Evolutionary conservation across 1,284 basidiomycete species (phyloP), one percentile per base, ranked within the genome.

Genomic region (Phlebopus sp.): DNA sequence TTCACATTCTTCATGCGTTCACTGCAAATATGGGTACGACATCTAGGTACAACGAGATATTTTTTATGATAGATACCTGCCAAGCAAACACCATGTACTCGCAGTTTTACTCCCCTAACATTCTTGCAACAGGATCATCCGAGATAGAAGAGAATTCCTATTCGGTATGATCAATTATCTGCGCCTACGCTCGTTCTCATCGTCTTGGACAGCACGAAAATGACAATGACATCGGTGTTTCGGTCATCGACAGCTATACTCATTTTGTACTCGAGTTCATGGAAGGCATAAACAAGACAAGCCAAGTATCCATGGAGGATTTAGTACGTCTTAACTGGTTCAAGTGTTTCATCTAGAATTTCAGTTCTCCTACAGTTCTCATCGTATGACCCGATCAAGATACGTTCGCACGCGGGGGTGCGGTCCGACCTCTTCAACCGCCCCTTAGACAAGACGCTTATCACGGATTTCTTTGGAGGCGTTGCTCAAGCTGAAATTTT

Each of bases 21-120:
- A 35, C 31, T 36, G 34, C 11, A 32, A 41, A n/a, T 32, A 37
- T 15, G 19, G 23, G 18, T 27, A 2, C 4, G n/a, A 31, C 32
- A 5, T 19, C 11, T 56, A 93, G 92, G 48, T 99, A 98, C 73
- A 96, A 98, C 67, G 92, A 96, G 67, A 84, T 99, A 34, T 81
- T 99, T 60, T 97, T 97, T 75, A 97, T 98, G 90, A 87, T 97
- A 55, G 96, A 99, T 65, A 99, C 96, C 0, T 99, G 97, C 61
- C 95, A 99, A 69, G 97, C 96, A 19, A 97, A 94, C 62, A 93
- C 92, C 1, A 88, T 99, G 84, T 97, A 92, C 63, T 85, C 88
- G 37, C 90, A 93, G 59, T 86, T 98, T 58, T 97, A 98, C 70
- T 95, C 92, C 1, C 95, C 96, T 1, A 95, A 97, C 60, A 88